Evolutionary conservation across 2,329 filamentous ascomycete genomes (phyloP).

Genomic region (Pseudocercospora vitis): DNA sequence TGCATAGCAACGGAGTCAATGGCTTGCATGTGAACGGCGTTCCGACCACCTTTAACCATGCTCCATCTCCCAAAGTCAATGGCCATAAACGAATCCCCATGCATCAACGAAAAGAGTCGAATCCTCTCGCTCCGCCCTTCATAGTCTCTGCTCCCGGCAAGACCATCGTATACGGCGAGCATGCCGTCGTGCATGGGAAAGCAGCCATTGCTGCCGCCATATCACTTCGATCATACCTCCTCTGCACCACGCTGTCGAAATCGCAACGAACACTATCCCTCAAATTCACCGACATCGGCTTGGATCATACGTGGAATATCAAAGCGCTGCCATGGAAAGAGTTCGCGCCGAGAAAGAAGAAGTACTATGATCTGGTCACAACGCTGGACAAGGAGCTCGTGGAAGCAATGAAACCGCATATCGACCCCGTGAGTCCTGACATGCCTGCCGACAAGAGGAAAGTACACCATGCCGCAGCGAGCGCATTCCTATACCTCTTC

Average conservation of each 20-base stretch:
- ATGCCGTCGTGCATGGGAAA: constrained; percentile 97
- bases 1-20: constrained; percentile 9
- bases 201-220: constrained; percentile 93
- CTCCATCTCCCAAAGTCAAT: not conserved
- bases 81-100: constrained; percentile 12
- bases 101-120: constrained; percentile 40
- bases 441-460: constrained; percentile 70
- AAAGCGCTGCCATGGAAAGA: constrained; percentile 82
- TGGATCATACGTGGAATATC: constrained; percentile 92
- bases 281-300: constrained; percentile 84
- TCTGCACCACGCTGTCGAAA: constrained; percentile 91
- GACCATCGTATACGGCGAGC: constrained; percentile 96
- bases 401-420: constrained; percentile 75
- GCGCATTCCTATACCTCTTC: constrained; percentile 89
- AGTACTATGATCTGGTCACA: constrained; percentile 82
- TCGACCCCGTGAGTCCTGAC: constrained; percentile 66
- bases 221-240: constrained; percentile 91
- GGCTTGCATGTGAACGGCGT: constrained; percentile 2
- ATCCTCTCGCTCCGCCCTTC: constrained; percentile 77
- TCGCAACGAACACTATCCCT: constrained; percentile 84
- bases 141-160: constrained; percentile 98
- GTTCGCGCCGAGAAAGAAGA: constrained; percentile 89
- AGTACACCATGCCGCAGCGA: constrained; percentile 78
- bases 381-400: constrained; percentile 80
- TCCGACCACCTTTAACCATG: not conserved